phyloP scores from a whole-genome alignment of 2,329 filamentous ascomycete genomes.

The Talaromyces rugulosus region DNA sequence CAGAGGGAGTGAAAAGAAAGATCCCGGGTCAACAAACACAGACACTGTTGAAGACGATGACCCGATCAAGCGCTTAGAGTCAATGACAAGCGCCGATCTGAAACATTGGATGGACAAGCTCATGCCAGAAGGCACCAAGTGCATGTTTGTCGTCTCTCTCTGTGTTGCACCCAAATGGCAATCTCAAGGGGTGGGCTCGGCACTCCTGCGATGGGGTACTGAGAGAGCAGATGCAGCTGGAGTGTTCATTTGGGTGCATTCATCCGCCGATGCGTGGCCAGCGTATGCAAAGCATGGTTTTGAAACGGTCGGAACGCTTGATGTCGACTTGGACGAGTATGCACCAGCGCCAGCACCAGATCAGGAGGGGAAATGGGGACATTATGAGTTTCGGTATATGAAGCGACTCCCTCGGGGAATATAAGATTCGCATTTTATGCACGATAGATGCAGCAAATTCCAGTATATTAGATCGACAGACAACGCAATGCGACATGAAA shows the following conservation, averaged over 20 bases:
- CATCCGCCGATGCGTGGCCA: not conserved
- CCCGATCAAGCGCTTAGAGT: not conserved
- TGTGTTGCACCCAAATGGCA: not conserved
- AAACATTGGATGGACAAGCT: slow-evolving; percentile 1
- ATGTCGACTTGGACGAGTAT: slow-evolving; percentile 1
- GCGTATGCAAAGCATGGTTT: slow-evolving; percentile 3
- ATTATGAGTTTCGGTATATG: slow-evolving; percentile 5
- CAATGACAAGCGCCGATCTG: not conserved
- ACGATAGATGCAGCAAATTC: not conserved
- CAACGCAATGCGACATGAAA: not conserved
- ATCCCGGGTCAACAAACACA: not conserved
- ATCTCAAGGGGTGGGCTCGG: slow-evolving; percentile 1
- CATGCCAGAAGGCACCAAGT: slow-evolving; percentile 1
- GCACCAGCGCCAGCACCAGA: slow-evolving; percentile 1
- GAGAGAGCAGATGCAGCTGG: not conserved
- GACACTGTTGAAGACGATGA: not conserved
- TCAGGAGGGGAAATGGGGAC: not conserved
- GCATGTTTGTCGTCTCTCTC: slow-evolving; percentile 2
- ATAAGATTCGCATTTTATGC: not conserved
- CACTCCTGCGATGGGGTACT: slow-evolving; percentile 1
- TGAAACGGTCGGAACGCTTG: not conserved
- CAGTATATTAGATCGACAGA: not conserved
- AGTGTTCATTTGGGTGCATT: slow-evolving; percentile 3
- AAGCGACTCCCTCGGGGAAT: not conserved
- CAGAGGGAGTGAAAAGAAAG: not conserved